Evolutionary conservation across 257 asterid species (phyloP).

Genomic region (Solanum rostratum): DNA sequence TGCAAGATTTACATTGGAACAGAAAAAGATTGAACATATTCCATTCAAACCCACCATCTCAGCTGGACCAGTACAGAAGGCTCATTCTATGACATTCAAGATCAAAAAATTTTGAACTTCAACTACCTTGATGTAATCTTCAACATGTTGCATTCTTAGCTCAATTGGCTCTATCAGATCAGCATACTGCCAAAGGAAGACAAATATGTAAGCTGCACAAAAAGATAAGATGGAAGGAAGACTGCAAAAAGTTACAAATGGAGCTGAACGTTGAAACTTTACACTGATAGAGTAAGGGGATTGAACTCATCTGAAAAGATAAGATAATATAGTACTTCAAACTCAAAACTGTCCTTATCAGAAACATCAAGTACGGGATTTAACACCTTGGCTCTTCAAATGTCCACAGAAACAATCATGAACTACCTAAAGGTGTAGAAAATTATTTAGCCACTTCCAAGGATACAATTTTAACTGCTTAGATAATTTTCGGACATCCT

Average conservation of each 20-base stretch:
- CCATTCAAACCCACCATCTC: conserved; percentile 3
- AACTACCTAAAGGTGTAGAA: not conserved
- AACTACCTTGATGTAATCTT: conserved; percentile 66
- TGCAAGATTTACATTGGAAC: not conserved
- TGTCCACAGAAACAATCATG: not conserved
- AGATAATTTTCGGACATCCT: not conserved
- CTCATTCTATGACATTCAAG: not conserved
- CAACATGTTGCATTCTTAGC: conserved; percentile 57
- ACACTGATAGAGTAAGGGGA: not conserved
- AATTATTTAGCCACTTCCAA: not conserved
- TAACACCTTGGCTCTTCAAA: not conserved
- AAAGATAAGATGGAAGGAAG: not conserved
- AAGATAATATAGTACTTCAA: not conserved
- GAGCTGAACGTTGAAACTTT: not conserved
- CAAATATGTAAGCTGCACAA: conserved; percentile 2
- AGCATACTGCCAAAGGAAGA: conserved; percentile 42
- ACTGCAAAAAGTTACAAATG: not conserved
- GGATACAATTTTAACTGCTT: not conserved
- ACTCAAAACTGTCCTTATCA: not conserved
- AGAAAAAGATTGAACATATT: not conserved
- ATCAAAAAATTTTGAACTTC: not conserved
- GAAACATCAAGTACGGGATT: not conserved
- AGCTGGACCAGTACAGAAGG: not conserved
- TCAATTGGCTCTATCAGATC: conserved; percentile 60
- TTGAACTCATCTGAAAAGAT: not conserved